phyloP scores from a whole-genome alignment of 371 early-diverging fungal species.

The Saksenaea oblongispora region DNA sequence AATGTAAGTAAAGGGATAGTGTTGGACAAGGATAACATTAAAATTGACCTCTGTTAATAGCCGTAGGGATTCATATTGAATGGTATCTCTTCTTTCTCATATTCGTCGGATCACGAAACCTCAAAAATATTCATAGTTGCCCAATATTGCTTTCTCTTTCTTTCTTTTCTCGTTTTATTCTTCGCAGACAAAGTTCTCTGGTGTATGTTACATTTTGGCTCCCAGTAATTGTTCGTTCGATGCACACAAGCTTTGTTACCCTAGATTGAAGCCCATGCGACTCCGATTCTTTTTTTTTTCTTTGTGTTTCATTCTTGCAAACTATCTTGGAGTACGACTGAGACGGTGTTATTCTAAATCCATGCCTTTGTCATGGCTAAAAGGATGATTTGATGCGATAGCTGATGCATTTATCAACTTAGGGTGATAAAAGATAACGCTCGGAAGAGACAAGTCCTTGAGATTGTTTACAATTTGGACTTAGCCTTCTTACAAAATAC shows the following conservation, averaged over 20 bases:
- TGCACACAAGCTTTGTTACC: not conserved
- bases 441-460: too few relatives aligned
- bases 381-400: too few relatives aligned
- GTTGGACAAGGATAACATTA: too few relatives aligned
- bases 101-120: not conserved
- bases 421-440: too few relatives aligned
- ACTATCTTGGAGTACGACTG: not conserved
- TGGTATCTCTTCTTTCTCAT: not conserved
- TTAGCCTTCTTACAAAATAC: too few relatives aligned
- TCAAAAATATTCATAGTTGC: constrained; percentile 3
- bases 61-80: not conserved
- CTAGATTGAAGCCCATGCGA: not conserved
- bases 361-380: too few relatives aligned
- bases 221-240: not conserved
- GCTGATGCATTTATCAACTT: too few relatives aligned
- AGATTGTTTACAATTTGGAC: too few relatives aligned
- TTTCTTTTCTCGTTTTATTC: not conserved
- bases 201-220: not conserved
- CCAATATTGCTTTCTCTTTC: not conserved
- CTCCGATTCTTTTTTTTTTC: not conserved
- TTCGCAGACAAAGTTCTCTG: not conserved
- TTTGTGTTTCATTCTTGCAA: not conserved
- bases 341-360: not conserved
- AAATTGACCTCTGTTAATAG: not conserved
- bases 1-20: constrained; percentile 13